Evolutionary conservation across 2,329 filamentous ascomycete species (phyloP).

Genomic region (Chaetomium sp.): DNA sequence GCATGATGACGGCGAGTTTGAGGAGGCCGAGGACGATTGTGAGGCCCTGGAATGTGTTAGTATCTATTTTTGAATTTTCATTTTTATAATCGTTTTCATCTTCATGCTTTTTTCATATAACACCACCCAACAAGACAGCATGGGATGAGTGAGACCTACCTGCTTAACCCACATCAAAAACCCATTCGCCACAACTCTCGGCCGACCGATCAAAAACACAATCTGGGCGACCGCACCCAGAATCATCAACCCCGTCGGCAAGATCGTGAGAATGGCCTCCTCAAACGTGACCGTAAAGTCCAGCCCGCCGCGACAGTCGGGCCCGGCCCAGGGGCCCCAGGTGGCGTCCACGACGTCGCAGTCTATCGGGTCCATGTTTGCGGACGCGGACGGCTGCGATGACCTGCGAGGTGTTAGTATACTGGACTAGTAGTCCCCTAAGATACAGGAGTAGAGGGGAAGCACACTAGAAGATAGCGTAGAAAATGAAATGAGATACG

Average conservation of each 20-base stretch:
- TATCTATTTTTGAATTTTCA: background rate
- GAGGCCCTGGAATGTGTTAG: background rate
- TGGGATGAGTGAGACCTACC: background rate
- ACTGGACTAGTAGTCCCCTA: too few relatives aligned
- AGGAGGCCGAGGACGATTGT: constrained; percentile 2
- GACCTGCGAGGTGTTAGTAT: background rate
- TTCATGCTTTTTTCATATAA: too few relatives aligned
- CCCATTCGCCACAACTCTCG: constrained; percentile 1
- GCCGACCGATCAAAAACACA: constrained; percentile 3
- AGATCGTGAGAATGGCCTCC: constrained; percentile 6
- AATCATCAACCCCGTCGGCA: constrained; percentile 2
- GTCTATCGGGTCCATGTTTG: background rate
- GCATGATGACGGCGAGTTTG: constrained; percentile 5
- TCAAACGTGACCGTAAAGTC: constrained; percentile 12
- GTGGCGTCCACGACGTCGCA: constrained; percentile 1
- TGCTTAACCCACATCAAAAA: constrained; percentile 4
- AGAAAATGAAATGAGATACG: too few relatives aligned
- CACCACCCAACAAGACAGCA: too few relatives aligned
- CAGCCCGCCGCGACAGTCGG: constrained; percentile 5
- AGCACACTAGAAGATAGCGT: too few relatives aligned
- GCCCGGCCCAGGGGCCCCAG: constrained; percentile 9
- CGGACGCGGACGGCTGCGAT: background rate
- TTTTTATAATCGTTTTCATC: too few relatives aligned
- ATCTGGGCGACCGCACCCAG: constrained; percentile 5
- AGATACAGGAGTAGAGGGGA: too few relatives aligned